These are phyloP conservation scores for Mariannaea elegans DNA, from an alignment of 2,329 filamentous ascomycete genomes.

Conservation along the genomic window DNA sequence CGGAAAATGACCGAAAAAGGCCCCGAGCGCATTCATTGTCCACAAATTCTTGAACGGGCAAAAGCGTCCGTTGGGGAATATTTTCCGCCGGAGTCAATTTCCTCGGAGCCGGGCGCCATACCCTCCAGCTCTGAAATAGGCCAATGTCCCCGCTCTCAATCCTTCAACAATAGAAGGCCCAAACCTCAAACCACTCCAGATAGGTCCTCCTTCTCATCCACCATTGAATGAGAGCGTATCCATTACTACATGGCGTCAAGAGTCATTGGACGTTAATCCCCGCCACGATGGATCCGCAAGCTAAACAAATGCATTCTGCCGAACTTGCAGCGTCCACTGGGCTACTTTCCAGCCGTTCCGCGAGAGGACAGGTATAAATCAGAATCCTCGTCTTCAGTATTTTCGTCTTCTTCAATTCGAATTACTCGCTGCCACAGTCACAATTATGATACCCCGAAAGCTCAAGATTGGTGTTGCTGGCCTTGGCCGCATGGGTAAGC, in stretches of 20 bases:
- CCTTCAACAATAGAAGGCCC: constrained; percentile 1
- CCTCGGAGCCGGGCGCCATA: not conserved
- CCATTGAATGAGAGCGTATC: not conserved
- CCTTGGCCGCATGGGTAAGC: constrained; percentile 61
- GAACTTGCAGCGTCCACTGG: constrained; percentile 1
- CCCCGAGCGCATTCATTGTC: not conserved
- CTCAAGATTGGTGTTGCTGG: constrained; percentile 57
- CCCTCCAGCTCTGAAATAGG: not conserved
- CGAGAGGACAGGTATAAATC: constrained; percentile 6
- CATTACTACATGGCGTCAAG: constrained; percentile 4
- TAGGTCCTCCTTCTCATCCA: not conserved
- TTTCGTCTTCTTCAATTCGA: not conserved
- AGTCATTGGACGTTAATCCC: not conserved
- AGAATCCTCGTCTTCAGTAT: not conserved
- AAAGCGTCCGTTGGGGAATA: not conserved
- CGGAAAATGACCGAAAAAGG: constrained; percentile 7
- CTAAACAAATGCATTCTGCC: not conserved
- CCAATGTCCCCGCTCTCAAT: not conserved
- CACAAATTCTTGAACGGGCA: not conserved
- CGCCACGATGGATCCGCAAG: not conserved
- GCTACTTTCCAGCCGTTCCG: constrained; percentile 2
- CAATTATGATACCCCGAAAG: constrained; percentile 35
- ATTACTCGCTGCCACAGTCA: not conserved
- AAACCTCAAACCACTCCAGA: not conserved
- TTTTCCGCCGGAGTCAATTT: not conserved